Percentiles rank a stretch among this genome's conserved stretches.
These are phyloP conservation scores for Amphirosellinia nigrospora DNA, from an alignment of 495 filamentous ascomycete genomes.

Conservation along the genomic window DNA sequence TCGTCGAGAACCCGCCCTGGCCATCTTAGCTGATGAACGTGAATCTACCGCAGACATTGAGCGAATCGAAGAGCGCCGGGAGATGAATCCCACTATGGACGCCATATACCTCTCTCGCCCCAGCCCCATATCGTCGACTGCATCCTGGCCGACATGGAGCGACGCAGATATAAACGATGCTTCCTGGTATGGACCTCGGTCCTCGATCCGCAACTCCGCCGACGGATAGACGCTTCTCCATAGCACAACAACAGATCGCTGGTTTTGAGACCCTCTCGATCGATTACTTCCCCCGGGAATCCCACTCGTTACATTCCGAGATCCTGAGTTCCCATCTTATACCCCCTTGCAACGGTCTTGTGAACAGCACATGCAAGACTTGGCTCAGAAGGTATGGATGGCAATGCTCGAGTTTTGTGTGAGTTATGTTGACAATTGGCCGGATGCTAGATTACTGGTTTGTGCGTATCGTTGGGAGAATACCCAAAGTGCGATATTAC, in stretches of 20 bases:
- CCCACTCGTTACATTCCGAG: slow-evolving; percentile 88
- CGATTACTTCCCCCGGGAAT: slow-evolving; percentile 90
- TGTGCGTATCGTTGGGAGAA: slow-evolving; percentile 85
- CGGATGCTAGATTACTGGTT: slow-evolving; percentile 70
- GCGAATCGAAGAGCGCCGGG: slow-evolving; percentile 83
- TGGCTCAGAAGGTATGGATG: slow-evolving; percentile 81
- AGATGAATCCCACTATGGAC: slow-evolving; percentile 83
- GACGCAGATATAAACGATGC: slow-evolving; percentile 72
- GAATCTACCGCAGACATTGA: slow-evolving; percentile 73
- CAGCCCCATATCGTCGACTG: slow-evolving; percentile 88
- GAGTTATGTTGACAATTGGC: slow-evolving; percentile 10
- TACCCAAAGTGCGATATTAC: slow-evolving; percentile 90
- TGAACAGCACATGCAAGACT: slow-evolving; percentile 78
- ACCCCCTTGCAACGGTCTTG: slow-evolving; percentile 85
- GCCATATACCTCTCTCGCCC: slow-evolving; percentile 87
- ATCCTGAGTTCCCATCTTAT: slow-evolving; percentile 94
- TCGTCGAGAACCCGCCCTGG: slow-evolving; percentile 6
- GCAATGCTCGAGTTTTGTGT: neutral
- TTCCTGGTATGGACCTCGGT: slow-evolving; percentile 83
- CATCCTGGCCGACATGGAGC: slow-evolving; percentile 87
- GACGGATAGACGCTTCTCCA: slow-evolving; percentile 47
- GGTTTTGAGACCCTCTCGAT: slow-evolving; percentile 75
- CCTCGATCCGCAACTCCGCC: slow-evolving; percentile 48
- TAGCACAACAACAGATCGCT: slow-evolving; percentile 74
- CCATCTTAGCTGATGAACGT: slow-evolving; percentile 35